Percentiles rank a stretch among this genome's conserved stretches.
Conservation (phyloP, 1,284 basidiomycete genomes). For the Thelephora terrestris region DNA sequence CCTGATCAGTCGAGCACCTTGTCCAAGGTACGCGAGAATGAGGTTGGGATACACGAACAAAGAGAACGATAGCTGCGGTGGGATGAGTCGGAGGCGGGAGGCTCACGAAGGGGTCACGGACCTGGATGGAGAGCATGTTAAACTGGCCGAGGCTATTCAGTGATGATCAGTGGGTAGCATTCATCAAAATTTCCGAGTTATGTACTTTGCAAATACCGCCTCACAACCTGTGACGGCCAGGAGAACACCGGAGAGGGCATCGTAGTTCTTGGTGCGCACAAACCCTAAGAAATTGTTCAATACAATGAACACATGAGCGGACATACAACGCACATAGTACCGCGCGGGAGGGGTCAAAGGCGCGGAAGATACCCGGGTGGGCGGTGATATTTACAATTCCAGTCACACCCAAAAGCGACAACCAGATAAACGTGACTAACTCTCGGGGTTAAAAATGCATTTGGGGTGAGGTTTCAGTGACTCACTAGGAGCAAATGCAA, state of each 20-base stretch:
- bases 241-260: slow-evolving; percentile 52
- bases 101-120: slow-evolving; percentile 12
- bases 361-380: slow-evolving; percentile 52
- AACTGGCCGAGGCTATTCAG: slow-evolving; percentile 51
- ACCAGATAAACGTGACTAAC: slow-evolving; percentile 49
- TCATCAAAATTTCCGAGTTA: neutral
- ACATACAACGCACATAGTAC: slow-evolving; percentile 36
- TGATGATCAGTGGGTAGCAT: neutral
- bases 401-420: slow-evolving; percentile 36
- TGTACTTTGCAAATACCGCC: slow-evolving; percentile 56
- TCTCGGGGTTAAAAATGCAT: neutral
- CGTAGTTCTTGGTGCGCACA: slow-evolving; percentile 51
- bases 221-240: slow-evolving; percentile 59
- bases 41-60: slow-evolving; percentile 49
- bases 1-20: slow-evolving; percentile 50
- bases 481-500: slow-evolving; percentile 45
- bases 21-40: slow-evolving; percentile 57
- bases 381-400: slow-evolving; percentile 50
- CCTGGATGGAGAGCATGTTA: slow-evolving; percentile 43
- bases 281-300: slow-evolving; percentile 33
- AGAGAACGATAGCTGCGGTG: slow-evolving; percentile 36
- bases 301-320: neutral
- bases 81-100: neutral
- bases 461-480: neutral
- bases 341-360: slow-evolving; percentile 57